These are phyloP conservation scores for Termitomyces sp. DNA, from an alignment of 768 basidiomycete genomes.

Conservation along the genomic window DNA sequence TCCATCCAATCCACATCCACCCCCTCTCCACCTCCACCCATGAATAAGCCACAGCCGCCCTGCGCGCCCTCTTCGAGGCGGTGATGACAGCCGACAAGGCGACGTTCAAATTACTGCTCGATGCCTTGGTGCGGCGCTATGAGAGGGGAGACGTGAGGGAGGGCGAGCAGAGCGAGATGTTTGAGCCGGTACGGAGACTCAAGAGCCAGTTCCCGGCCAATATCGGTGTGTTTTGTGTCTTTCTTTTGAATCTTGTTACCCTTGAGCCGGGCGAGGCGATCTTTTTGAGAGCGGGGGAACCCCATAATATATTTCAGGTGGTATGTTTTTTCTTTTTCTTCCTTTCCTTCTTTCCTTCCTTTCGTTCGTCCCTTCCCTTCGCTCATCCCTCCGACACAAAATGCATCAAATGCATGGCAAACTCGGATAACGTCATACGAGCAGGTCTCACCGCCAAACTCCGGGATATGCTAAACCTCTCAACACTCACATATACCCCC, in stretches of 20 bases:
- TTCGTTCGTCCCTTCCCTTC: no score
- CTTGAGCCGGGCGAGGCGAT: constrained; percentile 86
- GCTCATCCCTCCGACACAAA: neutral
- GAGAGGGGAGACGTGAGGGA: constrained; percentile 32
- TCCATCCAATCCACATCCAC: constrained; percentile 43
- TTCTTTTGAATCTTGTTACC: constrained; percentile 71
- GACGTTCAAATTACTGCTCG: constrained; percentile 51
- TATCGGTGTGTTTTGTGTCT: constrained; percentile 67
- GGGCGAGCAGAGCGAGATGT: constrained; percentile 42
- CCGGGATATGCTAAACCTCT: constrained; percentile 88
- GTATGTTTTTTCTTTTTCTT: no score
- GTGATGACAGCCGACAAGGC: constrained; percentile 77
- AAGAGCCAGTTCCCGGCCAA: constrained; percentile 84
- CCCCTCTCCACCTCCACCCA: constrained; percentile 37
- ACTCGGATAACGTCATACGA: constrained; percentile 97
- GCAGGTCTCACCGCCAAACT: constrained; percentile 97
- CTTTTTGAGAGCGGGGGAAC: constrained; percentile 93
- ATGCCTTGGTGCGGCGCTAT: constrained; percentile 61
- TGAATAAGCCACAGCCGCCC: constrained; percentile 58
- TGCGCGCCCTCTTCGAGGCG: constrained; percentile 77
- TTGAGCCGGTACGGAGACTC: constrained; percentile 60
- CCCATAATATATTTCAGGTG: constrained; percentile 93
- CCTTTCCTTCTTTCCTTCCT: no score
- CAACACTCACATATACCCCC: constrained; percentile 81
- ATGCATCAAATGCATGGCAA: constrained; percentile 99